Evolutionary conservation across 2,329 filamentous ascomycete species (phyloP), one percentile per base, ranked within the genome.

Genomic region (Colletotrichum karsti): DNA sequence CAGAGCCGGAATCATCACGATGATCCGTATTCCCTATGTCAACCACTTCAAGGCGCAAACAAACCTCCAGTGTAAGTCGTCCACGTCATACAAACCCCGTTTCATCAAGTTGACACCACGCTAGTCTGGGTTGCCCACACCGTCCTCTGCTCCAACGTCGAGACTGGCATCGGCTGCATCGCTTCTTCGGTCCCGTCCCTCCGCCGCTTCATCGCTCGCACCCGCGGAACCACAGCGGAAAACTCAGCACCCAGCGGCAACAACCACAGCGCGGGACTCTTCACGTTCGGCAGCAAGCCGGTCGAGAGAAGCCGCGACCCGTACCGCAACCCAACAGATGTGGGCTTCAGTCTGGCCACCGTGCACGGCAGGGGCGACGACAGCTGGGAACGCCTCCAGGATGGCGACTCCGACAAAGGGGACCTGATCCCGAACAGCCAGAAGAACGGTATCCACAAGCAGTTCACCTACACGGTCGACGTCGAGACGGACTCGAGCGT

Each of bases 21-120:
- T 73, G 50, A 54, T 73, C 33, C 68, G 72, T 26, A 72, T 69
- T 15, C 70, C 72, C n/a, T 73, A 73, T 51, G 62, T 73, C 51
- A 67, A 72, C 50, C 62, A 65, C 20, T 73, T 72, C 60, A 69
- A 69, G 37, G 59, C 58, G 9, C 64, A 69, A 5, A 28, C 60
- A 6, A 70, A 73, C 42, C 51, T 63, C n/a, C 72, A 63, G 10
- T 59, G 53, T 67, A 41, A 55, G 48, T 22, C 8, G 5, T n/a
- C 2, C 12, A 26, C 7, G 12, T 26, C 12, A 4, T 9, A 7
- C 7, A 7, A 15, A 8, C 3, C 5, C 9, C 13, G 18, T n/a
- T 22, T 33, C 48, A 8, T 20, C 8, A 57, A 20, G 24, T 50
- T 67, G 3, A 63, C 42, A n/a, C 33, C 12, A 13, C 18, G 10